Evolutionary conservation across 257 asterid species (phyloP), one percentile per base, ranked within the genome.

Genomic region (Striga asiatica): DNA sequence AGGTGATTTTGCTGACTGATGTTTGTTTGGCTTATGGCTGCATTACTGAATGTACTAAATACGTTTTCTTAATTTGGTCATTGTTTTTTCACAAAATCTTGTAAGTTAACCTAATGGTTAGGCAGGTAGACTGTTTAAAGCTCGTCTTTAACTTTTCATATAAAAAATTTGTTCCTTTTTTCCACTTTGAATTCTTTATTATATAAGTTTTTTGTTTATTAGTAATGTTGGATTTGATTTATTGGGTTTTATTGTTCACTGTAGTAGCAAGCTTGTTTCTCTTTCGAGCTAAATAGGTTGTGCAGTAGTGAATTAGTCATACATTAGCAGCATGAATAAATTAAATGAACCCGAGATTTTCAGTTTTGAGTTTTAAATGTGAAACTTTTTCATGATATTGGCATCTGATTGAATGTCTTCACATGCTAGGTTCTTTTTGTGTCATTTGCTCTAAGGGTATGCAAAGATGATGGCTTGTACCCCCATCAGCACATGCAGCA

Each of bases 381-480:
- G 39, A 39, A 52, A 16, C 2, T 47, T 19, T 12, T 52, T 8
- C 35, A 22, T 12, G 52, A 11, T 37, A 18, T 21, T 20, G 38
- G 45, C 54, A 46, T 59, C 66, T 59, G 69, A 73, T 68, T 39
- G n/a, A 48, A 45, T 29, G 28, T 45, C 11, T 38, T 39, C 16
- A 41, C 6, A 41, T 61, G 64, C 63, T 50, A 58, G 66, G 70
- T 55, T 46, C 25, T 48, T 22, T 56, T 20, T n/a, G 34, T n/a
- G 38, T 22, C 52, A 0, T 8, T 56, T 65, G 55, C 52, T 47
- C 52, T 56, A 39, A 49, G 59, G 37, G 54, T 66, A 71, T 67
- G 77, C 68, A 75, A 74, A 56, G 58, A 74, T 72, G 80, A 64
- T 38, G 56, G 48, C 63, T 12, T 71, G 69, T 64, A 63, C 80